Conservation (phyloP, 2,329 filamentous ascomycete species). For the Botryotinia narcissicola region DNA sequence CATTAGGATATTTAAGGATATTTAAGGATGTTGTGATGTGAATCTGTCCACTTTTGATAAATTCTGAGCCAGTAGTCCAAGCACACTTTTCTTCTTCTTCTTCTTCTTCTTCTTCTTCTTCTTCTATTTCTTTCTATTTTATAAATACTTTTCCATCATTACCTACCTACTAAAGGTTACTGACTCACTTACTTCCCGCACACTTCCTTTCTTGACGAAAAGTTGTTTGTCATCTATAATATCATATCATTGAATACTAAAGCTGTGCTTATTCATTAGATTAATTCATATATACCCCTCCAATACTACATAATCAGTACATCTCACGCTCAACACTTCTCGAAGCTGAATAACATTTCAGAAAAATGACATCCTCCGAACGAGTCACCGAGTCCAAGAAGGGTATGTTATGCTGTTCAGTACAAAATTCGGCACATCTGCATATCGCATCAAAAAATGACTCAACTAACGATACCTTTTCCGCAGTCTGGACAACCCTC, state of each 20-base stretch:
- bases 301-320: background rate
- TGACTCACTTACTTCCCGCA: background rate
- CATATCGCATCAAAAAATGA: background rate
- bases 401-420: constrained; percentile 26
- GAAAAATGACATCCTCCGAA: constrained; percentile 21
- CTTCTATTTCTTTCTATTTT: background rate
- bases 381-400: constrained; percentile 36
- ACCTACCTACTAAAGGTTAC: background rate
- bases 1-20: background rate
- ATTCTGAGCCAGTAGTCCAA: background rate
- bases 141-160: background rate
- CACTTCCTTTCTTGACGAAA: background rate
- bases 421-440: background rate
- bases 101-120: background rate
- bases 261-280: background rate
- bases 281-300: background rate
- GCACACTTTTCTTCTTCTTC: background rate
- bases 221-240: background rate
- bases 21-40: background rate
- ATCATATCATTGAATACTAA: background rate
- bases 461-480: constrained; percentile 17
- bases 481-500: constrained; percentile 79
- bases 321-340: background rate
- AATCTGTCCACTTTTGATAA: background rate
- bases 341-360: background rate